These are phyloP conservation scores for Suillus luteus DNA, from an alignment of 768 basidiomycete species.

Conservation along the genomic window DNA sequence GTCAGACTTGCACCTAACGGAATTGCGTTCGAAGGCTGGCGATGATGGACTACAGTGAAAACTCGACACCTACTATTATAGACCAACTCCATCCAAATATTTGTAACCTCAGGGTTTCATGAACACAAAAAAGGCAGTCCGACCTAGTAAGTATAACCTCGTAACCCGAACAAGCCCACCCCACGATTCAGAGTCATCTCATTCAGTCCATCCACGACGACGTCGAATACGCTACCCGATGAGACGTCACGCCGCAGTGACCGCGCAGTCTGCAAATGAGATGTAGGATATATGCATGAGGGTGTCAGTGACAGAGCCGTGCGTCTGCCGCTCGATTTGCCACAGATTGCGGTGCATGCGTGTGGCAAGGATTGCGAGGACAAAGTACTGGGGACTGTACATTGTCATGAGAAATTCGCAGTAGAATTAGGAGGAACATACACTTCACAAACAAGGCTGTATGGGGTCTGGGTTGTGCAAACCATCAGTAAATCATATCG, in stretches of 20 bases:
- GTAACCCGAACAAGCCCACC: neutral
- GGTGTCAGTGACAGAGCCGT: neutral
- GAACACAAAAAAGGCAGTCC: neutral
- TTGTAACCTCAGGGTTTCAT: neutral
- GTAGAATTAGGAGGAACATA: neutral
- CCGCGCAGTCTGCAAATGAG: neutral
- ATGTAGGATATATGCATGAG: neutral
- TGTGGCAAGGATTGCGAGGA: neutral
- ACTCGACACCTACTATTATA: neutral
- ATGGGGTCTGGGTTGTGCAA: neutral
- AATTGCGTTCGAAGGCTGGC: no score
- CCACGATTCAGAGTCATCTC: neutral
- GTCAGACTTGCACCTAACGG: no score
- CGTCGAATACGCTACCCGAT: neutral
- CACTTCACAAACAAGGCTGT: neutral
- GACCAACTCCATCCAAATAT: neutral
- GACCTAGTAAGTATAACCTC: no score
- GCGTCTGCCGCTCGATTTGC: neutral
- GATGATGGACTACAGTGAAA: no score
- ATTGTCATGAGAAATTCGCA: neutral
- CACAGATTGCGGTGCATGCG: neutral
- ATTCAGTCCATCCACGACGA: neutral
- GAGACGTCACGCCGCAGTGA: neutral
- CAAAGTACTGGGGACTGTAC: neutral
- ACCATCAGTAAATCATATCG: neutral